Evolutionary conservation across 1,284 basidiomycete genomes (phyloP), one percentile per base, ranked within the genome.

Genomic region (Clitocybe nebularis): DNA sequence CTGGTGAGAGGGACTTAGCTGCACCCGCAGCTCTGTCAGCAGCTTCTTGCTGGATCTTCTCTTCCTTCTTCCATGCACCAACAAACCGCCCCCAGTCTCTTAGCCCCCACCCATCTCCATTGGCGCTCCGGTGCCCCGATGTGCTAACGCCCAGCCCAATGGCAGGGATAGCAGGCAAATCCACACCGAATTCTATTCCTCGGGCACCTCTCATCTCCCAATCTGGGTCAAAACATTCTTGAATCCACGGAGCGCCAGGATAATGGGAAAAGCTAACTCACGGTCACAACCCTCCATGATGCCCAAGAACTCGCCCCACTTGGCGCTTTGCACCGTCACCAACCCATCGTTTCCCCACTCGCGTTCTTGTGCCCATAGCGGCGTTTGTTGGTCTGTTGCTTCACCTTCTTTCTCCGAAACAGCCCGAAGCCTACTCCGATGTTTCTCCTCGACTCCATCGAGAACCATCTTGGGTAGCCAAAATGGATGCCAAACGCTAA

Each of bases 401-500:
- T 50, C 33, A 32, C 49, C 39, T 38, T 42, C 49, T 26, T 54
- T 46, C 35, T 63, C 57, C 64, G 65, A 66, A 3, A 49, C 39
- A 21, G 51, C 47, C 29, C 57, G 64, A 10, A 73, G 47, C 10
- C 62, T 60, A 11, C 64, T 63, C 34, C 72, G 66, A 43, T 75
- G 71, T 33, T 67, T 70, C 48, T 76, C 75, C 58, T 91, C 86
- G 7, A 77, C 72, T 0, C 83, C 81, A 59, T 99, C 95, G 19
- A 97, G 72, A 16, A 99, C 86, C 62, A 93, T 77, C 66, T 98
- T 97, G 1, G 95, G 92, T 33, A 98, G 75, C 93, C 94, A 99
- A 37, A 99, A 79, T 0, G 96, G 96, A 62, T 99, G 95, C 75
- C 90, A 89, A 23, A 97, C 72, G 57, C 69, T 81, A 54, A 96